Evolutionary conservation across 2,329 filamentous ascomycete genomes (phyloP), one percentile per base, ranked within the genome.

Genomic region (Fusarium sp.): DNA sequence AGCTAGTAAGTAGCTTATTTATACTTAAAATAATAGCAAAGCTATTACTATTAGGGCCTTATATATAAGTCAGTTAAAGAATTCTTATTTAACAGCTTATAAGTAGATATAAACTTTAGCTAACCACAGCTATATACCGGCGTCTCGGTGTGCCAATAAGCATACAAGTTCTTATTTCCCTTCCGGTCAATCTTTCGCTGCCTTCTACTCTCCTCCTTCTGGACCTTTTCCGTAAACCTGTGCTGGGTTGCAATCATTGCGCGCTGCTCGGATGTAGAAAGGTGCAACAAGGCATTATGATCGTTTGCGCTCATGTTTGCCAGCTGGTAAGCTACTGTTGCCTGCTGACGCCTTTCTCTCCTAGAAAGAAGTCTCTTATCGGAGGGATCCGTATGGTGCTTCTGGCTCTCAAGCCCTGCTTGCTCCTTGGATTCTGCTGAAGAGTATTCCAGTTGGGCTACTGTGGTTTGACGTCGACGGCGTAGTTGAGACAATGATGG

Each of bases 131-230:
- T 33, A 5, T 64, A 64, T 1, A 64, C 61, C 0, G 61, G 61
- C 2, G 51, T 64, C 26, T 64, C 61, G 1, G 61, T 64, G 26
- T 64, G 3, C 61, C 61, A 64, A 26, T 64, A 64, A 26, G 61
- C 61, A 31, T 64, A 64, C 11, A 64, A 1, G 22, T 64, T 64
- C 26, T 64, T 64, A 0, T 64, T 64, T 0, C 59, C 61, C 17
- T 64, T 64, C 0, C 51, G 34, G 15, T 64, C 61, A 18, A 64
- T 39, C 28, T 42, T 64, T 1, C 59, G 51, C 17, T 64, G 59
- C 2, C 61, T 64, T 14, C 44, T 8, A 14, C 33, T 43, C 7
- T 64, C 61, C 2, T 64, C 33, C 51, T 64, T 64, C 33, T 64
- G 51, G 2, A 58, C 22, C 26, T 40, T 64, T 13, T 64, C 59